A percentile compares a stretch with the other conserved stretches of the same genome.
These are phyloP conservation scores for Kwoniella sp. DNA, from an alignment of 768 basidiomycete genomes.

Conservation along the genomic window DNA sequence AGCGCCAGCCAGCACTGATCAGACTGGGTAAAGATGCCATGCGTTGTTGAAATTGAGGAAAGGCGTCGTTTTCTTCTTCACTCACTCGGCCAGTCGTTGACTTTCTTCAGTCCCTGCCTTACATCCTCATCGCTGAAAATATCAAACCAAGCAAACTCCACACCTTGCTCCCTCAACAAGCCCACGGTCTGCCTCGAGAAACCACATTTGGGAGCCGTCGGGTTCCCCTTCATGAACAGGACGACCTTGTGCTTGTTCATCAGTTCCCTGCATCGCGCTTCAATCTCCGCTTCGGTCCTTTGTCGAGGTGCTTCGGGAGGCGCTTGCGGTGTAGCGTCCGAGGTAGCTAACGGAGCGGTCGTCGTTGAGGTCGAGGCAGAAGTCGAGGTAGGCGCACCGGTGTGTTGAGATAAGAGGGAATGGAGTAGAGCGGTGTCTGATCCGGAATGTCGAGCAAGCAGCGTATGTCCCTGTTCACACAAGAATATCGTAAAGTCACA, in stretches of 20 bases:
- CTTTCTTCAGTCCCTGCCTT: constrained; percentile 70
- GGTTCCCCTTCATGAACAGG: constrained; percentile 88
- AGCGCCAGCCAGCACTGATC: constrained; percentile 5
- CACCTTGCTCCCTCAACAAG: constrained; percentile 66
- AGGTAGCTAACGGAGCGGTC: constrained; percentile 48
- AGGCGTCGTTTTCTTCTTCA: too few relatives aligned
- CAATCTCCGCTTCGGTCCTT: constrained; percentile 67
- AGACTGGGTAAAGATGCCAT: too few relatives aligned
- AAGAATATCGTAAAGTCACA: not conserved
- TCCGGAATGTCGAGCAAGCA: constrained; percentile 76
- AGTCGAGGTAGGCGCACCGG: constrained; percentile 43
- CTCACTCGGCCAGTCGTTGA: constrained; percentile 83
- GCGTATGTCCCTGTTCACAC: constrained; percentile 74
- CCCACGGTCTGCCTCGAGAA: constrained; percentile 77
- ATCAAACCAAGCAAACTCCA: constrained; percentile 77
- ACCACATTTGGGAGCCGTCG: constrained; percentile 76
- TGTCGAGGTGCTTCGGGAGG: constrained; percentile 54
- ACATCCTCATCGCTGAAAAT: constrained; percentile 80
- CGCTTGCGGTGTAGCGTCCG: constrained; percentile 36
- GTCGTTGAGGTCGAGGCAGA: constrained; percentile 47
- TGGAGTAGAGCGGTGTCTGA: constrained; percentile 74
- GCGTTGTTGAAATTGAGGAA: too few relatives aligned
- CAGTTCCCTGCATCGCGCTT: constrained; percentile 65
- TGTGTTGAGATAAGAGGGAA: constrained; percentile 65
- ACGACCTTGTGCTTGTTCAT: constrained; percentile 81